Percentiles rank a stretch among this genome's conserved stretches.
Conservation (phyloP, 257 asterid genomes). For the Nicotiana benthamiana region DNA sequence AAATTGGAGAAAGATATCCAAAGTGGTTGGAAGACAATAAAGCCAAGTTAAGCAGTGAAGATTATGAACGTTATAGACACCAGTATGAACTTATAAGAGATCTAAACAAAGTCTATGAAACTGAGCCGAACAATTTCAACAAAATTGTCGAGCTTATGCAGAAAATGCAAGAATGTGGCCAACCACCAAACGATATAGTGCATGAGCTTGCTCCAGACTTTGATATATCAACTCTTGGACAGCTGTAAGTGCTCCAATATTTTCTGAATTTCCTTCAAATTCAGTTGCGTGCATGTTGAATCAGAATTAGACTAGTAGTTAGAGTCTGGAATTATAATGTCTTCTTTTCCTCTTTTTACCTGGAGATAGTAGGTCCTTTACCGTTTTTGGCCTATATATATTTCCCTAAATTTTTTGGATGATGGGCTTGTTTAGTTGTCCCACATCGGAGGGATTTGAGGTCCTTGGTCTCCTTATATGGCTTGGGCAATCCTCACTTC, state of each 20-base stretch:
- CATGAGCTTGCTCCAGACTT: constrained; percentile 81
- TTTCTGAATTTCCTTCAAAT: neutral
- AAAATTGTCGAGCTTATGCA: constrained; percentile 96
- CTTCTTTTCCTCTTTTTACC: neutral
- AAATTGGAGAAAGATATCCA: constrained; percentile 91
- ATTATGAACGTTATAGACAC: constrained; percentile 47
- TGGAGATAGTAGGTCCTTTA: neutral
- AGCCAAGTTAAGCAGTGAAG: constrained; percentile 48
- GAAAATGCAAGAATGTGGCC: constrained; percentile 99
- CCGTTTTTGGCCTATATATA: neutral
- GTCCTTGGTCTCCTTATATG: no score
- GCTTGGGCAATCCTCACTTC: no score
- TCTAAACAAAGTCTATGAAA: constrained; percentile 60
- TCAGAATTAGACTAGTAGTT: neutral
- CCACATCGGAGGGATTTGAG: no score
- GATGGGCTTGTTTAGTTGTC: no score
- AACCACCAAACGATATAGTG: constrained; percentile 88
- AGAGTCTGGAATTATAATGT: neutral
- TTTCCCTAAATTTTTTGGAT: neutral
- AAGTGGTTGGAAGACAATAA: constrained; percentile 78
- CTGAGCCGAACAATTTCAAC: constrained; percentile 77
- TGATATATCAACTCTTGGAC: constrained; percentile 75
- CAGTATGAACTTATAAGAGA: constrained; percentile 65
- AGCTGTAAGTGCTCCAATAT: constrained; percentile 50
- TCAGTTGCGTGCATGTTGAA: neutral